Percentiles rank a stretch among this genome's conserved stretches.
Conservation (phyloP, 1,139 yeast genomes). For the Debaryomyces psychrophilus region DNA sequence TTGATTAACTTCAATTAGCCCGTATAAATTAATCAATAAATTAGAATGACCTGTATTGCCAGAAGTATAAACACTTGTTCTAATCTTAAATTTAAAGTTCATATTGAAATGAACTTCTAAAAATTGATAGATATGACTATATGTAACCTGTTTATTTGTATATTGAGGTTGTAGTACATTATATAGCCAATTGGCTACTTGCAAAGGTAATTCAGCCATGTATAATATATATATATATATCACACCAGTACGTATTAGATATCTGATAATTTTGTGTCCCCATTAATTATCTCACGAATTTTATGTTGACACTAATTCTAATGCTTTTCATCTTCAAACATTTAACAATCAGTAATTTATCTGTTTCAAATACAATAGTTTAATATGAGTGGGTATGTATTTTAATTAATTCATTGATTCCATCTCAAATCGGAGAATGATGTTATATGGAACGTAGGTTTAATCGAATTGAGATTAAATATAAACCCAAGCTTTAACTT, state of each 20-base stretch:
- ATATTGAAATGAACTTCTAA: slow-evolving; percentile 49
- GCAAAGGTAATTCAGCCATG: slow-evolving; percentile 36
- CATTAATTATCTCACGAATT: slow-evolving; percentile 3
- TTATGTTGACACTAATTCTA: not conserved
- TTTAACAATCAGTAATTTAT: not conserved
- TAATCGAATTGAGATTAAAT: not conserved
- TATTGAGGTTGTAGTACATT: slow-evolving; percentile 56
- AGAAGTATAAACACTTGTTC: slow-evolving; percentile 72
- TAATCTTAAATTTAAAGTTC: slow-evolving; percentile 52
- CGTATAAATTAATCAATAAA: slow-evolving; percentile 66
- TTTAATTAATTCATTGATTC: not conserved
- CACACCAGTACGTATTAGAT: too few relatives aligned
- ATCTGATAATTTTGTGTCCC: slow-evolving; percentile 7
- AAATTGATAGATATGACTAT: slow-evolving; percentile 62
- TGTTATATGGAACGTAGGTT: not conserved
- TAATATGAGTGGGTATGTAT: slow-evolving; percentile 36
- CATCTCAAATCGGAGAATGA: not conserved
- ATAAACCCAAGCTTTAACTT: not conserved
- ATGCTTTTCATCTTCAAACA: not conserved
- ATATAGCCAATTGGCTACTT: slow-evolving; percentile 46
- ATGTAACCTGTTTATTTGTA: slow-evolving; percentile 51
- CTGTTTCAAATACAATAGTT: not conserved
- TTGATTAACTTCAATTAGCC: slow-evolving; percentile 46
- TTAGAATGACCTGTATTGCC: slow-evolving; percentile 56
- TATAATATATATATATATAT: not conserved